Evolutionary conservation across 2,329 filamentous ascomycete species (phyloP), one percentile per base, ranked within the genome.

Genomic region (Domatiomyces catenatus): DNA sequence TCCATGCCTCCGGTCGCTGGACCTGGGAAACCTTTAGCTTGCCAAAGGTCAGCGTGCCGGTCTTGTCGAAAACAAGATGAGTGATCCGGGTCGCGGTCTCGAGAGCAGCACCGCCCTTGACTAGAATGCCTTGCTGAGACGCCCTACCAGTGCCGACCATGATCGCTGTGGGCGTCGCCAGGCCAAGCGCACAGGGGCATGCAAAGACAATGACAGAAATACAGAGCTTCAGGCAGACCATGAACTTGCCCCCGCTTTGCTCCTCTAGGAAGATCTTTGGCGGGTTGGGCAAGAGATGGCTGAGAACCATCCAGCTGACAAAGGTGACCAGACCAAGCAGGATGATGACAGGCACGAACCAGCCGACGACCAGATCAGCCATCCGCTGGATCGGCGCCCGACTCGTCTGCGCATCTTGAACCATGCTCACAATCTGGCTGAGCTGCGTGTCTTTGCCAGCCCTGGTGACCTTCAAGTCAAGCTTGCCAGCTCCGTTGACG

Each of bases 61-160:
- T 96, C 75, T 96, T 96, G 71, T 96, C 90, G 19, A 96, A 78
- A 15, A 96, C 84, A 18, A 96, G 78, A 59, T 94, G 84, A 1
- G 83, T 93, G 58, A 96, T 78, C 66, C 87, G 90, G 7, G 88
- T 96, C 0, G 88, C 85, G 3, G 80, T 87, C 70, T 98, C 90
- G 2, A 98, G 73, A 26, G 89, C 88, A 42, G 86, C 89, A 50
- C 92, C 92, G 50, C 92, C 90, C 69, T 98, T 98, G 65, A 96
- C 88, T n/a, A 98, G 73, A 59, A 98, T 98, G 20, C 92, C 92
- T 59, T 94, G 84, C 67, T 95, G 86, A 2, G 92, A 92, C 48
- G 92, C 92, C 28, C 95, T 81, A 52, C 92, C 92, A n/a, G 92
- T 96, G 44, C 92, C 92, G 26, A 98, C 92, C 92, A 98, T 96